A percentile compares a stretch with the other conserved stretches of the same genome.
phyloP scores from a whole-genome alignment of 2,329 filamentous ascomycete genomes.

The Xylariaceae sp. region DNA sequence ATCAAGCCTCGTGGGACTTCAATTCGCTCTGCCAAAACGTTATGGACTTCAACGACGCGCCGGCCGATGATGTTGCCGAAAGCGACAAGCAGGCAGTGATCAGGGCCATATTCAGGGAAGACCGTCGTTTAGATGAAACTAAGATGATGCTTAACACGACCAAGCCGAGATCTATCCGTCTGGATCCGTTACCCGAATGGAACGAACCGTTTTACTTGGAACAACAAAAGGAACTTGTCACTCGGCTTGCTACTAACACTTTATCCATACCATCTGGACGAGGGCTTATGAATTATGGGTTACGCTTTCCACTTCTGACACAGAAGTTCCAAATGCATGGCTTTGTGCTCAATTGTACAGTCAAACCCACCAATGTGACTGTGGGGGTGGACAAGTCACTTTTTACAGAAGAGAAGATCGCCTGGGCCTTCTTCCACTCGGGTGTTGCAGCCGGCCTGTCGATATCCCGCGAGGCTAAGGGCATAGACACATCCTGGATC shows the following conservation, averaged over 20 bases:
- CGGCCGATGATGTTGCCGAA: constrained; percentile 75
- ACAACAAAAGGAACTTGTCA: constrained; percentile 85
- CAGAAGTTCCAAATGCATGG: constrained; percentile 87
- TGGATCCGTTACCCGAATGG: constrained; percentile 71
- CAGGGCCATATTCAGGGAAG: constrained; percentile 83
- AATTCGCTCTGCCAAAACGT: constrained; percentile 69
- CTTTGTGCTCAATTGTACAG: constrained; percentile 86
- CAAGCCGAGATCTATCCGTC: constrained; percentile 73
- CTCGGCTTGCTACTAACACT: constrained; percentile 80
- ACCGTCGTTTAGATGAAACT: constrained; percentile 84
- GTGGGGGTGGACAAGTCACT: constrained; percentile 85
- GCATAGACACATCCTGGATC: constrained; percentile 98
- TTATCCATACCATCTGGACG: constrained; percentile 84
- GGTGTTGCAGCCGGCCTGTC: constrained; percentile 89
- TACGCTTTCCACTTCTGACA: constrained; percentile 82
- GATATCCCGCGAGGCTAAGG: constrained; percentile 83
- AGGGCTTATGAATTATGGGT: constrained; percentile 81
- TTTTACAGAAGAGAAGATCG: constrained; percentile 93
- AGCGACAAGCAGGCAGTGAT: constrained; percentile 81
- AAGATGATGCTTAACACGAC: constrained; percentile 80
- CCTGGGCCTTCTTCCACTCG: constrained; percentile 98
- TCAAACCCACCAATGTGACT: constrained; percentile 87
- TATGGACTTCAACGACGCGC: constrained; percentile 55
- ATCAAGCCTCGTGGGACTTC: constrained; percentile 68
- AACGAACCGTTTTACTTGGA: constrained; percentile 84